Base-by-base conservation (phyloP, 768 basidiomycete species). In the Leccinum obscurum region DNA sequence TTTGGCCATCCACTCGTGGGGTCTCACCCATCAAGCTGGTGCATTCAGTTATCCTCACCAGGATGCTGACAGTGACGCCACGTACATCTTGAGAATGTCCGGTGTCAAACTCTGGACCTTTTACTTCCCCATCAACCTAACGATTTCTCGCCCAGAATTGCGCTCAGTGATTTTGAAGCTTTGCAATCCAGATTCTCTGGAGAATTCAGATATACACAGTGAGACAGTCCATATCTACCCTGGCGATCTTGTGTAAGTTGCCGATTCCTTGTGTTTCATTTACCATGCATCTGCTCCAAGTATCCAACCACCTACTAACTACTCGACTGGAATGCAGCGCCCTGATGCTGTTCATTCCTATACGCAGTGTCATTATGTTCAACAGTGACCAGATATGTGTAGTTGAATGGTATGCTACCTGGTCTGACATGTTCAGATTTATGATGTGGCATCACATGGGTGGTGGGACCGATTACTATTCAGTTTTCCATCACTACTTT, bases 91-190 rank as follows among this genome's bases (percentile, higher is more conserved):
- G 15, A 4, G 30, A 3, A 28, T 51, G 30, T 49, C 37, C 0
- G 64, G 57, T 1, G 30, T 58, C 8, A 66, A 66, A 50, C 7
- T 62, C 14, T 66, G 64, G 65, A 53, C 39, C 0, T 17, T 58
- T 6, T 52, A 52, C 13, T 53, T 53, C 15, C 1, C 8, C 11
- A 2, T 1, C 6, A 17, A 57, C 9, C 32, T 15, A 4, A 26
- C 26, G 15, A 20, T 50, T 7, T 28, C 22, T 15, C 35, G 10
- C 6, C 2, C 39, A 10, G n/a, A 22, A 20, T 22, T 48, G 10
- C 5, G 1, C 9, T 11, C n/a, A 5, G 20, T 20, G 10, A n/a
- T 22, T 3, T 13, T 2, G 4, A 20, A 39, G 17, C 24, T 39
- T 11, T 50, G 49, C 3, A 17, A 51, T 6, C 35, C 15, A 5